phyloP scores from a whole-genome alignment of 768 basidiomycete species.

The Hygrocybe punicea region DNA sequence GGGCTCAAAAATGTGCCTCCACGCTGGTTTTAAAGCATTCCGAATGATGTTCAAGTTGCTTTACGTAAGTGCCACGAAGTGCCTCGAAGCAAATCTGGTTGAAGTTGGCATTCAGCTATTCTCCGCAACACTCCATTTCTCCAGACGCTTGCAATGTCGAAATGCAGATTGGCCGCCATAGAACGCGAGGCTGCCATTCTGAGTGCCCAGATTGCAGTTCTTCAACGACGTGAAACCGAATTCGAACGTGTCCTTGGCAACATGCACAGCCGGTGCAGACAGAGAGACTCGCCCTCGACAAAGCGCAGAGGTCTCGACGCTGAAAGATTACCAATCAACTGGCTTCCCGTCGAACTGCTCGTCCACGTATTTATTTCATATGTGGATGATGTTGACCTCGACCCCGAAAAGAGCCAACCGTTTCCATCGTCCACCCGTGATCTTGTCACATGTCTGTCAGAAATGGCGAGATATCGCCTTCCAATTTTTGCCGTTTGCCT shows the following conservation, averaged over 20 bases:
- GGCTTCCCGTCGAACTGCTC: conserved; percentile 50
- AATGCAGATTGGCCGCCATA: conserved; percentile 14
- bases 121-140: too few relatives aligned
- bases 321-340: conserved; percentile 46
- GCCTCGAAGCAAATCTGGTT: too few relatives aligned
- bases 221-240: conserved; percentile 39
- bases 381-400: conserved; percentile 24
- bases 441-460: conserved; percentile 48
- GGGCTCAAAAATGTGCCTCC: conserved; percentile 75
- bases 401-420: conserved; percentile 21
- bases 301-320: conserved; percentile 35
- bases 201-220: conserved; percentile 35
- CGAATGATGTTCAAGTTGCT: too few relatives aligned
- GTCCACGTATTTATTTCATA: conserved; percentile 39
- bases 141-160: too few relatives aligned
- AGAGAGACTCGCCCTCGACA: conserved; percentile 33
- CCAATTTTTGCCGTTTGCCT: not conserved
- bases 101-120: too few relatives aligned
- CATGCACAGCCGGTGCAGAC: conserved; percentile 31
- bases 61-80: too few relatives aligned
- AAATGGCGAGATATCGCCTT: conserved; percentile 49
- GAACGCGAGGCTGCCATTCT: conserved; percentile 38
- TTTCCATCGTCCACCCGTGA: conserved; percentile 35
- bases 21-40: conserved; percentile 45
- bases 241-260: conserved; percentile 41